Percentiles rank a stretch among this genome's conserved stretches.
Evolutionary conservation across 495 filamentous ascomycete species (phyloP).

Genomic region (Aspergillus olivimuriae): DNA sequence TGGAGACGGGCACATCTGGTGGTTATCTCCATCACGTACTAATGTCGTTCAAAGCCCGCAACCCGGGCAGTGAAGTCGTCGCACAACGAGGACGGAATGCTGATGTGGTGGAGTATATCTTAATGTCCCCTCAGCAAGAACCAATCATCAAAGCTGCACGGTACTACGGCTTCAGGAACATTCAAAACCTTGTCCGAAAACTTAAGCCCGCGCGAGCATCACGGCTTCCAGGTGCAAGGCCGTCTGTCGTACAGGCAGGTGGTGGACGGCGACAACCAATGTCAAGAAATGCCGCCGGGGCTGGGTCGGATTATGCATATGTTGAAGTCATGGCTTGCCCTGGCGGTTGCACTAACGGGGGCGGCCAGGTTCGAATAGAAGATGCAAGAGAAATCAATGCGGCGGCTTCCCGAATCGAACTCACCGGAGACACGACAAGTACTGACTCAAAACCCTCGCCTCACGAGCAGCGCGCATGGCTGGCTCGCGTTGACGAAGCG

Average conservation of each 20-base stretch:
- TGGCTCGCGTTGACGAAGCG: slow-evolving; percentile 81
- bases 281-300: slow-evolving; percentile 25
- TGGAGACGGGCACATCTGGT: slow-evolving; percentile 67
- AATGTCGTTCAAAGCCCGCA: slow-evolving; percentile 56
- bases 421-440: slow-evolving; percentile 12
- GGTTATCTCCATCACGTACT: slow-evolving; percentile 84
- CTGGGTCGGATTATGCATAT: slow-evolving; percentile 66
- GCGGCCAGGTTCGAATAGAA: slow-evolving; percentile 85
- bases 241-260: slow-evolving; percentile 20
- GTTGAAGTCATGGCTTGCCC: slow-evolving; percentile 99
- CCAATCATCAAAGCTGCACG: slow-evolving; percentile 73
- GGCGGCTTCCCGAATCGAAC: slow-evolving; percentile 7
- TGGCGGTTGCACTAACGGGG: slow-evolving; percentile 94
- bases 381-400: slow-evolving; percentile 47
- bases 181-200: slow-evolving; percentile 89
- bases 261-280: slow-evolving; percentile 37
- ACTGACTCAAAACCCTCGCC: slow-evolving; percentile 48
- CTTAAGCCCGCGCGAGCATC: slow-evolving; percentile 72
- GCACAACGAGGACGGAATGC: slow-evolving; percentile 75
- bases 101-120: slow-evolving; percentile 78
- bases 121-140: slow-evolving; percentile 48
- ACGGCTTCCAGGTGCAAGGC: slow-evolving; percentile 68
- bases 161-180: slow-evolving; percentile 96
- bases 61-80: slow-evolving; percentile 62
- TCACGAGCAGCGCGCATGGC: slow-evolving; percentile 78